Evolutionary conservation across 73 alveolate genomes (phyloP).

Genomic region (Paramecium primaurelia): DNA sequence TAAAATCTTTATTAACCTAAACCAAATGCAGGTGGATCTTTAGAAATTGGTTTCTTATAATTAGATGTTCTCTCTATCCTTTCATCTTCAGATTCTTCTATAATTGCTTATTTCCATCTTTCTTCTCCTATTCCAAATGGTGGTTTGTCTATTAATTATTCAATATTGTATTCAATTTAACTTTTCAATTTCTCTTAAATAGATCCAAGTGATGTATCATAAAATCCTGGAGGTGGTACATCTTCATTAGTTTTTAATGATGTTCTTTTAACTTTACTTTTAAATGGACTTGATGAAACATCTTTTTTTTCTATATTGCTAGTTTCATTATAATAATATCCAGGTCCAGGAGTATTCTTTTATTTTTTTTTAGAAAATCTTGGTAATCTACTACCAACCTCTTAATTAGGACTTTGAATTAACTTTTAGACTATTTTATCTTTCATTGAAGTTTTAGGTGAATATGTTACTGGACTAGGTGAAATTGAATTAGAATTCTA

Average conservation of each 20-base stretch:
- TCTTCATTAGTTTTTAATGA: background rate
- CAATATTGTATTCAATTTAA: background rate
- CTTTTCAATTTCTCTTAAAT: background rate
- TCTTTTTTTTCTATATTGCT: background rate
- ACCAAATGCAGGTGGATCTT: constrained; percentile 17
- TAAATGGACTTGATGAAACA: background rate
- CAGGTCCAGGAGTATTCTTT: constrained; percentile 26
- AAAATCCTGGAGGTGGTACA: constrained; percentile 25
- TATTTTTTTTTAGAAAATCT: background rate
- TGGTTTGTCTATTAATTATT: background rate
- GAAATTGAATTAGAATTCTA: background rate
- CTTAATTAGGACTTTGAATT: background rate
- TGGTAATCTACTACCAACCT: background rate
- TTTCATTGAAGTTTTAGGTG: background rate
- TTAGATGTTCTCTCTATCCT: background rate
- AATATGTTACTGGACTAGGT: background rate
- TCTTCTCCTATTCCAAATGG: constrained; percentile 25
- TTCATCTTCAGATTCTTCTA: constrained; percentile 41
- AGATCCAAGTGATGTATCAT: background rate
- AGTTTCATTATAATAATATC: background rate
- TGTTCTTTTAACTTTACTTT: background rate
- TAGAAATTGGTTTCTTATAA: background rate
- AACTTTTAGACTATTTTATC: background rate
- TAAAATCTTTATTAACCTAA: background rate
- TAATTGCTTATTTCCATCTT: constrained; percentile 4